Base-by-base conservation (phyloP, 805 yeast genomes). In the Nakazawaea laoshanensis region DNA sequence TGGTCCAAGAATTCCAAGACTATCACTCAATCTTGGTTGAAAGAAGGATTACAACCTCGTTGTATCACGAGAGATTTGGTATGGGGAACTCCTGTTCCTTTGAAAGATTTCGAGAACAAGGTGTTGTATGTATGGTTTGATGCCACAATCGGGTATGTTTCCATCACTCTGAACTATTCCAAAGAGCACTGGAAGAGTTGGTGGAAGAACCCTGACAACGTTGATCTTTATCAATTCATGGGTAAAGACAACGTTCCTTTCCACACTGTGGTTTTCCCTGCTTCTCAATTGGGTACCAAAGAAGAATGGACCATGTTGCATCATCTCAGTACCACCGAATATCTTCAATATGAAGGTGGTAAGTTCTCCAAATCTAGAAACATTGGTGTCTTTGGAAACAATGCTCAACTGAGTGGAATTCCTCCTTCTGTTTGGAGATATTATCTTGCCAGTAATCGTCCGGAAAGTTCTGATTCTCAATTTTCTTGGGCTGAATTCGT, bases 11-110 rank as follows among this genome's bases (percentile, higher is more conserved):
- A 92, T 59, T 78, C 95, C 5, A 79, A 70, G 48, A 79, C 83
- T 23, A 92, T 92, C 52, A 88, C 97, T 23, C 70, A 82, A 41
- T 78, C 88, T 11, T 92, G 99, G 99, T 68, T 88, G 49, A 85
- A 77, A 50, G 95, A 86, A 55, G 97, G 97, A 27, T 70, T 92
- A 38, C 75, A 74, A 42, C 92, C 97, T 41, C 78, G 97, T 58
- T 85, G 96, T 63, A 92, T 92, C 55, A 92, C 98, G 12, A 79
- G 99, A 65, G 99, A 92, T 55, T 71, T 92, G 53, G 77, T 77
- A 30, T 92, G 99, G 99, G 99, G 99, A 57, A 87, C 95, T 6
- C 96, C 97, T 7, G 97, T 92, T 18, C 99, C 99, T 31, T 63
- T 85, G 44, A 80, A 83, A 47, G 84, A 77, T 32, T 92, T 69